These are phyloP conservation scores for Curvularia sp. DNA, from an alignment of 2,329 filamentous ascomycete genomes.

Conservation along the genomic window DNA sequence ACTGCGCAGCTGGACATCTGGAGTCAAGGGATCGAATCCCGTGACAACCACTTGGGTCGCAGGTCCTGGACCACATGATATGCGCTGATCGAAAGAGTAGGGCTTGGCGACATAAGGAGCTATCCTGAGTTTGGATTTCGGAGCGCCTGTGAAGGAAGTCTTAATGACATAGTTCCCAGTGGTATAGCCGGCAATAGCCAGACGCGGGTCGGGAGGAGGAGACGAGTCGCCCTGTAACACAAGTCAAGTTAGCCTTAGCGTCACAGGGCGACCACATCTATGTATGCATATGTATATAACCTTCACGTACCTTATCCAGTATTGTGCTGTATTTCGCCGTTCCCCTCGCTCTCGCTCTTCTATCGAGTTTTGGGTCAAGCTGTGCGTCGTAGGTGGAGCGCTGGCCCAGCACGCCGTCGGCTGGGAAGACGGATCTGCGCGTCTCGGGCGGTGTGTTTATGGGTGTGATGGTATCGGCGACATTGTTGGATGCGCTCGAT, in stretches of 20 bases:
- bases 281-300: slow-evolving; percentile 33
- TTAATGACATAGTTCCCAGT: slow-evolving; percentile 56
- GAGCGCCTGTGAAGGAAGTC: slow-evolving; percentile 65
- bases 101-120: slow-evolving; percentile 81
- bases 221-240: slow-evolving; percentile 76
- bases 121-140: slow-evolving; percentile 72
- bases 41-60: slow-evolving; percentile 90
- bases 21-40: slow-evolving; percentile 92
- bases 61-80: slow-evolving; percentile 86
- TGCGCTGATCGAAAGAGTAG: slow-evolving; percentile 80
- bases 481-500: slow-evolving; percentile 50
- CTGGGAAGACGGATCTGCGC: slow-evolving; percentile 58
- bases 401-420: slow-evolving; percentile 63
- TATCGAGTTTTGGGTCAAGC: slow-evolving; percentile 63
- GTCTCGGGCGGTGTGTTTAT: slow-evolving; percentile 54
- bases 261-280: slow-evolving; percentile 52
- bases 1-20: slow-evolving; percentile 77
- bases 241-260: slow-evolving; percentile 53
- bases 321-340: slow-evolving; percentile 60
- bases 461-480: slow-evolving; percentile 56
- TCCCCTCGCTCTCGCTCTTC: slow-evolving; percentile 58
- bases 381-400: slow-evolving; percentile 70
- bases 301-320: slow-evolving; percentile 55
- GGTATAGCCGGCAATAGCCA: slow-evolving; percentile 70
- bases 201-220: slow-evolving; percentile 81